Evolutionary conservation across 2,329 filamentous ascomycete genomes (phyloP).

Genomic region (Aspergillus sp.): DNA sequence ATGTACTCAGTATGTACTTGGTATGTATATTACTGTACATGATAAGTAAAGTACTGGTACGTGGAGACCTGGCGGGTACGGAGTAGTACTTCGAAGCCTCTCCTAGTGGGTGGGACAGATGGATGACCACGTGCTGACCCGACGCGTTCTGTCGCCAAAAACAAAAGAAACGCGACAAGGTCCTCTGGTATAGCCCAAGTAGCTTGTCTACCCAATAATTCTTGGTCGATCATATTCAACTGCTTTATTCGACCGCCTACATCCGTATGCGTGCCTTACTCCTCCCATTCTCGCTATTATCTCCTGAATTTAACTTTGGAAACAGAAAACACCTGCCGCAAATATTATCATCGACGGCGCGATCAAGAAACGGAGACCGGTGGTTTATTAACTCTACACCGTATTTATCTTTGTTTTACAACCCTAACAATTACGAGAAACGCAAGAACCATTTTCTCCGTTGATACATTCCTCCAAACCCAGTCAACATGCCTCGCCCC

Average conservation of each 20-base stretch:
- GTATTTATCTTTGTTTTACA: no score
- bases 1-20: no score
- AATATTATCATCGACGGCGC: not conserved
- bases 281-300: no score
- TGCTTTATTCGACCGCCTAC: no score
- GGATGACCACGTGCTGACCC: not conserved
- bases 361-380: not conserved
- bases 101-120: not conserved
- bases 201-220: no score
- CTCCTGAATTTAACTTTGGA: no score
- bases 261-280: no score
- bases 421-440: not conserved
- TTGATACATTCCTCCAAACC: not conserved
- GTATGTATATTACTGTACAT: no score
- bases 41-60: no score
- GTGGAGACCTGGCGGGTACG: no score
- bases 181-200: not conserved
- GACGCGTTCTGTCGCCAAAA: not conserved
- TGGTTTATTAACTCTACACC: no score
- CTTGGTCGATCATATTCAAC: no score
- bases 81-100: not conserved
- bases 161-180: not conserved
- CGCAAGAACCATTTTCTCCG: not conserved
- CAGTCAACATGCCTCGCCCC: slow-evolving; percentile 28
- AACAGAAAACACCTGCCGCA: not conserved